A percentile compares a stretch with the other conserved stretches of the same genome.
Conservation (phyloP, 768 basidiomycete genomes). For the Crucibulum laeve region DNA sequence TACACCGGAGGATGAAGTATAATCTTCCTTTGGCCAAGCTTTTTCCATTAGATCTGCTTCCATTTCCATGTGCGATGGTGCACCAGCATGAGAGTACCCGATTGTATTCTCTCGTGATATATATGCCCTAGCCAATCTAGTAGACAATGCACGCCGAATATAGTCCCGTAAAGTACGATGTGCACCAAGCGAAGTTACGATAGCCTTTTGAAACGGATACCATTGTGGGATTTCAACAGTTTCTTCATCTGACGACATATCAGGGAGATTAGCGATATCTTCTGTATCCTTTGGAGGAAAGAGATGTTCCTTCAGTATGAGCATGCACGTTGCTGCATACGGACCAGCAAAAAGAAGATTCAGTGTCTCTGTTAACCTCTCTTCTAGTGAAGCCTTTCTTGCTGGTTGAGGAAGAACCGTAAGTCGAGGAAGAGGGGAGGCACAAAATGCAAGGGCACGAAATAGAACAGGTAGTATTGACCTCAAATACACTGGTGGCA, state of each 20-base stretch:
- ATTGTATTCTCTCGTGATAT: slow-evolving; percentile 50
- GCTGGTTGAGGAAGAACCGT: slow-evolving; percentile 41
- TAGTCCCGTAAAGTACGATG: slow-evolving; percentile 59
- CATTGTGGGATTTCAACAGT: neutral
- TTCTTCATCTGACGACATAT: too few relatives aligned
- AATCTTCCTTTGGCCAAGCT: slow-evolving; percentile 69
- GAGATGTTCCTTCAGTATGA: slow-evolving; percentile 55
- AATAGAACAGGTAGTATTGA: slow-evolving; percentile 71
- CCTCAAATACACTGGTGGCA: slow-evolving; percentile 49
- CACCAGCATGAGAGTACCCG: slow-evolving; percentile 56
- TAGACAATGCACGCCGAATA: slow-evolving; percentile 56
- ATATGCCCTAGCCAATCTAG: slow-evolving; percentile 63
- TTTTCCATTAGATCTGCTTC: slow-evolving; percentile 64
- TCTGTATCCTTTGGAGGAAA: slow-evolving; percentile 35
- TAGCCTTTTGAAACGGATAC: slow-evolving; percentile 18
- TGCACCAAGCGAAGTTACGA: slow-evolving; percentile 52
- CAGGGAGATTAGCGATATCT: neutral
- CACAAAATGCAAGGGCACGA: slow-evolving; percentile 60
- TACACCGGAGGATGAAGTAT: slow-evolving; percentile 16
- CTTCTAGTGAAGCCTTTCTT: slow-evolving; percentile 39
- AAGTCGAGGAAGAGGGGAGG: slow-evolving; percentile 64
- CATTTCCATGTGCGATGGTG: slow-evolving; percentile 54
- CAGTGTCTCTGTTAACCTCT: slow-evolving; percentile 52
- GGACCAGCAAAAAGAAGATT: slow-evolving; percentile 58
- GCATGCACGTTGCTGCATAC: slow-evolving; percentile 61